Evolutionary conservation across 2,329 filamentous ascomycete genomes (phyloP).

Genomic region (Aspergillus tanneri): DNA sequence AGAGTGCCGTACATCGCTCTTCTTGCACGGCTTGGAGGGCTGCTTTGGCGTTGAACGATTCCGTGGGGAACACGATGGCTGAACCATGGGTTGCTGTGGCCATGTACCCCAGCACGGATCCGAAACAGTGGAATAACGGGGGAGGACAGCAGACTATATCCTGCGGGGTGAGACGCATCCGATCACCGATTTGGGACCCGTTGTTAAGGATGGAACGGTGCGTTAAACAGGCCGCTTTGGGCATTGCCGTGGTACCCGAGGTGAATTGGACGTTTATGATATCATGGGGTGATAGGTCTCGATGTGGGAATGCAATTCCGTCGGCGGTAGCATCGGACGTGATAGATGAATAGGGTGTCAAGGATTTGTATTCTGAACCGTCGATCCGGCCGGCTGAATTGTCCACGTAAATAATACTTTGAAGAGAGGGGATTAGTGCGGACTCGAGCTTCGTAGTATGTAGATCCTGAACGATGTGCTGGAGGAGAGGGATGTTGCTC

Average conservation of each 20-base stretch:
- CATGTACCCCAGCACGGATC: slow-evolving; percentile 90
- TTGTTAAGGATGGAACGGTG: slow-evolving; percentile 92
- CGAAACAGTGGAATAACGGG: slow-evolving; percentile 71
- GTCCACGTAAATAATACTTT: slow-evolving; percentile 72
- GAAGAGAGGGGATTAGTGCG: slow-evolving; percentile 65
- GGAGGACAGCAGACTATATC: slow-evolving; percentile 70
- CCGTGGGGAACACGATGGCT: slow-evolving; percentile 78
- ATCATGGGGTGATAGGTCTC: slow-evolving; percentile 60
- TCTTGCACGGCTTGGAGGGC: slow-evolving; percentile 65
- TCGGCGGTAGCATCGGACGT: slow-evolving; percentile 44
- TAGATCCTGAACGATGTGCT: slow-evolving; percentile 54
- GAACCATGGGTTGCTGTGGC: slow-evolving; percentile 81
- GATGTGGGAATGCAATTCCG: slow-evolving; percentile 45
- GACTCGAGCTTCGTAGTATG: slow-evolving; percentile 49
- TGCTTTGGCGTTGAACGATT: slow-evolving; percentile 79
- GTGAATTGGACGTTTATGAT: slow-evolving; percentile 96
- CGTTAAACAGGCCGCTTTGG: slow-evolving; percentile 86
- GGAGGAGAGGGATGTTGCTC: slow-evolving; percentile 59
- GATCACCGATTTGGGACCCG: slow-evolving; percentile 74
- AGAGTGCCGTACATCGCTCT: slow-evolving; percentile 66
- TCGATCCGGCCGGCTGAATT: slow-evolving; percentile 64
- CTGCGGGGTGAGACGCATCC: slow-evolving; percentile 73
- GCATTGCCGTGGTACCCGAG: slow-evolving; percentile 84
- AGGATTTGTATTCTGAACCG: slow-evolving; percentile 40
- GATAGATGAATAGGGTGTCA: slow-evolving; percentile 51